These are phyloP conservation scores for Penstemon eatonii DNA, from an alignment of 257 asterid genomes.

Conservation along the genomic window DNA sequence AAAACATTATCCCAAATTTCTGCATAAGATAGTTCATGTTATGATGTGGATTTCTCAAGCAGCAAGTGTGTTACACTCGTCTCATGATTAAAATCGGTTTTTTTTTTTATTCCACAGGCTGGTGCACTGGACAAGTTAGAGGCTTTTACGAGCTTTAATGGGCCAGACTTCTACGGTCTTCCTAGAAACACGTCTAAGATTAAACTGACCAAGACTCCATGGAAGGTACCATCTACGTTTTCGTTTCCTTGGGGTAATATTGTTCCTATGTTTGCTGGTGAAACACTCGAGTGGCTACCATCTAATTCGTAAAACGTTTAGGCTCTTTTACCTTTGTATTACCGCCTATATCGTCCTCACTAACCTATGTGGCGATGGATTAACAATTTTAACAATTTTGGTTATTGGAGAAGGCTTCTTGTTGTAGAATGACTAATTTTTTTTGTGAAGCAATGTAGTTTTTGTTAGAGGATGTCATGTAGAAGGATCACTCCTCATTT, in stretches of 20 bases:
- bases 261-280: constrained; percentile 88
- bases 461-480: background rate
- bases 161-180: constrained; percentile 89
- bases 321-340: background rate
- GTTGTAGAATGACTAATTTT: background rate
- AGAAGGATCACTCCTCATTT: background rate
- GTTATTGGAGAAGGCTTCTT: background rate
- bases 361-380: background rate
- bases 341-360: background rate
- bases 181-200: constrained; percentile 73
- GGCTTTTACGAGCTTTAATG: constrained; percentile 91
- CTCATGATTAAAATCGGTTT: background rate
- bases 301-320: constrained; percentile 31
- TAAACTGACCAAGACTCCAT: constrained; percentile 56
- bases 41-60: background rate
- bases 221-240: constrained; percentile 77
- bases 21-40: background rate
- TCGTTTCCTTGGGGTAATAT: constrained; percentile 67
- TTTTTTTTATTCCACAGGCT: constrained; percentile 41
- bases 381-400: background rate
- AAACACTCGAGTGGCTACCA: constrained; percentile 77
- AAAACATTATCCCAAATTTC: background rate
- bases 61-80: background rate
- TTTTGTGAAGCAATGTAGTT: background rate
- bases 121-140: constrained; percentile 85